Evolutionary conservation across 2,329 filamentous ascomycete genomes (phyloP).

Genomic region (Penicillium corylophilum): DNA sequence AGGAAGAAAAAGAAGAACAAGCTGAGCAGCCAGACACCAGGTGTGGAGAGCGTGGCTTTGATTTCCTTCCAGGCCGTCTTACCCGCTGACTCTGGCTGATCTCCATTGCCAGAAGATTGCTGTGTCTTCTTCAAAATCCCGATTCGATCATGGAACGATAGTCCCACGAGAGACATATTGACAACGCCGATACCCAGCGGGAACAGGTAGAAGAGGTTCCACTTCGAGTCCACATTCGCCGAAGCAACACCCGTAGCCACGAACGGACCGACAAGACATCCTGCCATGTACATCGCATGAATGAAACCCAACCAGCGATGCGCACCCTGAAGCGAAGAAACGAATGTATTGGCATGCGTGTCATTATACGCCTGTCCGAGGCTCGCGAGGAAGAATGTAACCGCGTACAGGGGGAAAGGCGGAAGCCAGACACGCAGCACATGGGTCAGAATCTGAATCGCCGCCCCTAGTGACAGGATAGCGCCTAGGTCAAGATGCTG

Average conservation of each 20-base stretch:
- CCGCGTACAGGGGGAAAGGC: constrained; percentile 57
- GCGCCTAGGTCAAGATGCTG: constrained; percentile 56
- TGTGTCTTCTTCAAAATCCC: not conserved
- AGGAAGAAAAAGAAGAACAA: constrained; percentile 66
- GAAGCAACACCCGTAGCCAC: constrained; percentile 54
- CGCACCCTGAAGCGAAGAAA: constrained; percentile 51
- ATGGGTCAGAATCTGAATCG: constrained; percentile 50
- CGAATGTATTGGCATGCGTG: constrained; percentile 62
- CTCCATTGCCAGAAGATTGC: not conserved
- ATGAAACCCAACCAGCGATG: constrained; percentile 64
- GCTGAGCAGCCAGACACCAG: constrained; percentile 56
- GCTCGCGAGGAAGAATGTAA: constrained; percentile 59
- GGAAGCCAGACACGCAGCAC: constrained; percentile 57
- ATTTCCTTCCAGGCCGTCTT: constrained; percentile 23
- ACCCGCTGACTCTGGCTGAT: not conserved
- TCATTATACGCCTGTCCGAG: constrained; percentile 65
- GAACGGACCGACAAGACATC: constrained; percentile 59
- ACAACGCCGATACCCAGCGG: constrained; percentile 53
- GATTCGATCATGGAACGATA: constrained; percentile 51
- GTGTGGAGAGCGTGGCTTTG: constrained; percentile 21
- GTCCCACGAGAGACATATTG: constrained; percentile 50
- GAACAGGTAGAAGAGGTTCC: constrained; percentile 59
- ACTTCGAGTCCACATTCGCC: constrained; percentile 36
- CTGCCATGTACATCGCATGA: constrained; percentile 61
- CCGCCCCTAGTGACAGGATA: constrained; percentile 57